Evolutionary conservation across 2,329 filamentous ascomycete genomes (phyloP).

Genomic region (Colletotrichum trifolii): DNA sequence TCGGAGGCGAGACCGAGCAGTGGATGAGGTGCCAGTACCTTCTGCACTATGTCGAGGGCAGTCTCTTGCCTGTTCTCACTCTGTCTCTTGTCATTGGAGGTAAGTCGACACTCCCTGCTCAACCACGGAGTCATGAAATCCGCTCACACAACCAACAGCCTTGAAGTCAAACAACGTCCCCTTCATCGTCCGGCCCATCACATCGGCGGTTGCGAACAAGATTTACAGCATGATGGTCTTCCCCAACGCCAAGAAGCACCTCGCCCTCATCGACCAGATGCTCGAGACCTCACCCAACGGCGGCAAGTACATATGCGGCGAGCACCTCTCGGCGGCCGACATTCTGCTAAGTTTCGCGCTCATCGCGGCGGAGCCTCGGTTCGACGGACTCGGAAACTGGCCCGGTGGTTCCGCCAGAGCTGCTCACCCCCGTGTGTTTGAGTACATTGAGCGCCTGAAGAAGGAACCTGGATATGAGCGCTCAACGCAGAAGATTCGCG

Average conservation of each 20-base stretch:
- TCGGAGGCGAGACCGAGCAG: slow-evolving; percentile 70
- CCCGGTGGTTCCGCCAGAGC: slow-evolving; percentile 51
- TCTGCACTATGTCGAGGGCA: slow-evolving; percentile 89
- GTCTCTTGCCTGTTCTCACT: slow-evolving; percentile 78
- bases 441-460: slow-evolving; percentile 59
- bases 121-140: background rate
- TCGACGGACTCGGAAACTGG: slow-evolving; percentile 55
- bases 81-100: slow-evolving; percentile 69
- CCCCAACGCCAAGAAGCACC: slow-evolving; percentile 60
- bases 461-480: slow-evolving; percentile 59
- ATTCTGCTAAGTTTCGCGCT: slow-evolving; percentile 65
- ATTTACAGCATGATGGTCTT: slow-evolving; percentile 54
- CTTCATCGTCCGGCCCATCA: slow-evolving; percentile 65
- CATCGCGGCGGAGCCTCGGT: slow-evolving; percentile 53
- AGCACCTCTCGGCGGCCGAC: slow-evolving; percentile 61
- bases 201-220: slow-evolving; percentile 56
- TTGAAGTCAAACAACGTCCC: slow-evolving; percentile 60
- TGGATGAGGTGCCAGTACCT: slow-evolving; percentile 73
- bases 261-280: slow-evolving; percentile 61
- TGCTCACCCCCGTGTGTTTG: slow-evolving; percentile 57
- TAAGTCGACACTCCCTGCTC: slow-evolving; percentile 44
- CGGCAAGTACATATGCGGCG: slow-evolving; percentile 61
- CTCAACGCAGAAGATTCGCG: slow-evolving; percentile 60
- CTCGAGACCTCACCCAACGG: slow-evolving; percentile 55
- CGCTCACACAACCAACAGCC: slow-evolving; percentile 41